Base-by-base conservation (phyloP, 306 rosid genomes). In the Citrullus amarus region DNA sequence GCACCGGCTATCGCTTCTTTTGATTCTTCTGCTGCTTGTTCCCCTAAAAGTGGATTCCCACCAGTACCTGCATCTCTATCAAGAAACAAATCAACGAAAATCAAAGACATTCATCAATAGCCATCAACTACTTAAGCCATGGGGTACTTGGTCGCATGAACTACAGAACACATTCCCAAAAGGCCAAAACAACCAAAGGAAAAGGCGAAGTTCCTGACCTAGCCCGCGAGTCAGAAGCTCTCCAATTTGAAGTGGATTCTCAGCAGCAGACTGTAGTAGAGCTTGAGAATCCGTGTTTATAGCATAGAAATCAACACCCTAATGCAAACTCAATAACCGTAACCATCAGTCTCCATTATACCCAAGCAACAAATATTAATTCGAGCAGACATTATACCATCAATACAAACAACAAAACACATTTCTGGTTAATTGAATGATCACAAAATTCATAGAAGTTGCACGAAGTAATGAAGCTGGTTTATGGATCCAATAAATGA, bases 211-310 rank as follows among this genome's bases (percentile, higher is more conserved):
- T 71, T 83, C 83, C 88, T 58, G 91, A 96, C 99, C 99, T 92
- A 96, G 87, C 67, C 99, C 99, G 69, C 99, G 99, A 53, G 99
- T 96, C 82, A 96, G 85, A 86, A 96, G 91, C 82, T 96, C 99
- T 81, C 99, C 99, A 62, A 96, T 96, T 83, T 92, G 93, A 83
- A 96, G 90, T 58, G 99, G 97, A 60, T 90, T 84, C 86, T 91
- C 88, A 2, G 99, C 97, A 44, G 90, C 84, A 69, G 98, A 92
- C 88, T 96, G 90, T 67, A 96, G 13, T 63, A 96, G 87, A 12
- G 99, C 93, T 85, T 96, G 99, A 75, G 99, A 79, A 88, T 96
- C 99, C n/a, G 99, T 96, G 81, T 96, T 96, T 80, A 96, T 90
- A 38, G 99, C 98, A 81, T 96, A 96, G 86, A 92, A 96, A 72